These are phyloP conservation scores for Lentinus tigrinus DNA, from an alignment of 768 basidiomycete species.

Conservation along the genomic window DNA sequence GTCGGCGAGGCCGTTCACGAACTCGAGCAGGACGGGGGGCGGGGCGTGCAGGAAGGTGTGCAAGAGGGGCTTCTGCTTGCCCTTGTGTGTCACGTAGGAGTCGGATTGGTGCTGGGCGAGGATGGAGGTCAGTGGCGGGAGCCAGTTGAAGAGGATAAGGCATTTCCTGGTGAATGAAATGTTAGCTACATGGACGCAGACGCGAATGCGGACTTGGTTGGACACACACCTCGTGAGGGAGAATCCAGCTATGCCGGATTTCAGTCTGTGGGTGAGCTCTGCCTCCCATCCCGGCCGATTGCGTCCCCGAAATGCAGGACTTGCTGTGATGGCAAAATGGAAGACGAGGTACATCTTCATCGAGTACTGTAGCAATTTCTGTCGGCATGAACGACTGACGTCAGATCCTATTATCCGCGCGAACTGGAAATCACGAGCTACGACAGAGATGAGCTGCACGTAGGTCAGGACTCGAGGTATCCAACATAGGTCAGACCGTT, in stretches of 20 bases:
- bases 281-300: slow-evolving; percentile 52
- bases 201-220: no score
- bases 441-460: no score
- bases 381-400: slow-evolving; percentile 3
- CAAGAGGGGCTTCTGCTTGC: slow-evolving; percentile 54
- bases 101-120: slow-evolving; percentile 69
- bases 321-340: slow-evolving; percentile 53
- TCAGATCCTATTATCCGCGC: not conserved
- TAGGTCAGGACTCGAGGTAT: not conserved
- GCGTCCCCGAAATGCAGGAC: slow-evolving; percentile 45
- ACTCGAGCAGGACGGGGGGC: slow-evolving; percentile 78
- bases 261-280: slow-evolving; percentile 57
- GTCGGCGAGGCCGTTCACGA: slow-evolving; percentile 72
- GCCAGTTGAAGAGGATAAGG: slow-evolving; percentile 83
- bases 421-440: no score
- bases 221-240: slow-evolving; percentile 67
- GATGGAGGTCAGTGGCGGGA: slow-evolving; percentile 69
- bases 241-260: slow-evolving; percentile 61
- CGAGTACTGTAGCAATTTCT: slow-evolving; percentile 90
- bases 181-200: not conserved
- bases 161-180: slow-evolving; percentile 54
- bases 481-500: no score
- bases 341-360: slow-evolving; percentile 72
- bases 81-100: slow-evolving; percentile 44
- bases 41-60: slow-evolving; percentile 76